Conservation (phyloP, 2,329 filamentous ascomycete genomes). For the Alternaria hordeiaustralica region DNA sequence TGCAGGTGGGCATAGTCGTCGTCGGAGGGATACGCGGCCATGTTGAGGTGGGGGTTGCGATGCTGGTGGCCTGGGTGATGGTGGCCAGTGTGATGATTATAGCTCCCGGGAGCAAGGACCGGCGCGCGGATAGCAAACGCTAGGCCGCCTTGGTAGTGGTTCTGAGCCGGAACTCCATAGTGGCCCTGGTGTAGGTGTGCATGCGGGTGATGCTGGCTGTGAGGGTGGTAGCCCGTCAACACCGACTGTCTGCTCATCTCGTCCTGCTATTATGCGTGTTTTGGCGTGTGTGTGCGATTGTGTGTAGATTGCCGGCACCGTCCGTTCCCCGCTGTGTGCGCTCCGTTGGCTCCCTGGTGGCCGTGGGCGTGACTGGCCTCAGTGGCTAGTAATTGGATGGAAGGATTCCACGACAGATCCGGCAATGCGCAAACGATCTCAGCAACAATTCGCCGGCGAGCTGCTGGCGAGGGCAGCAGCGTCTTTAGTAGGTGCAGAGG, state of each 20-base stretch:
- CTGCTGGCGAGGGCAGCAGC: slow-evolving; percentile 40
- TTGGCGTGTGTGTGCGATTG: slow-evolving; percentile 8
- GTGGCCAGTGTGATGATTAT: slow-evolving; percentile 43
- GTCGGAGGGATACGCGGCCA: slow-evolving; percentile 50
- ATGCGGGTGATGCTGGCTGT: slow-evolving; percentile 15
- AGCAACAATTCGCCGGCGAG: slow-evolving; percentile 42
- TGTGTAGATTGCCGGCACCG: slow-evolving; percentile 12
- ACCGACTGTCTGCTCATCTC: slow-evolving; percentile 42
- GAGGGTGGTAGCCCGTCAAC: slow-evolving; percentile 35
- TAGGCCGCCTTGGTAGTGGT: slow-evolving; percentile 37
- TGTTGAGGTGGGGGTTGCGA: slow-evolving; percentile 40
- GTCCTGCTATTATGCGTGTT: background rate
- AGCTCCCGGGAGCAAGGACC: slow-evolving; percentile 45
- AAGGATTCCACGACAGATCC: slow-evolving; percentile 44
- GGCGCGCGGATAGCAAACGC: slow-evolving; percentile 46
- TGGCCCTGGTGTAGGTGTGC: slow-evolving; percentile 25
- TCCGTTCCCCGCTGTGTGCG: slow-evolving; percentile 12
- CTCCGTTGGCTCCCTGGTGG: slow-evolving; percentile 17
- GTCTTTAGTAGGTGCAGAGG: slow-evolving; percentile 48
- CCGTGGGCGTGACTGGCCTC: slow-evolving; percentile 32
- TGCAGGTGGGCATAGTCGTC: slow-evolving; percentile 68
- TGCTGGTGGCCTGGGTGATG: slow-evolving; percentile 35
- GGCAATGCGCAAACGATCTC: slow-evolving; percentile 33
- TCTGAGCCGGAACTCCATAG: slow-evolving; percentile 30
- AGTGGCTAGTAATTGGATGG: slow-evolving; percentile 35